Evolutionary conservation across 108 stramenopile species (phyloP), one percentile per base, ranked within the genome.

Genomic region (Nitzschia sp.): DNA sequence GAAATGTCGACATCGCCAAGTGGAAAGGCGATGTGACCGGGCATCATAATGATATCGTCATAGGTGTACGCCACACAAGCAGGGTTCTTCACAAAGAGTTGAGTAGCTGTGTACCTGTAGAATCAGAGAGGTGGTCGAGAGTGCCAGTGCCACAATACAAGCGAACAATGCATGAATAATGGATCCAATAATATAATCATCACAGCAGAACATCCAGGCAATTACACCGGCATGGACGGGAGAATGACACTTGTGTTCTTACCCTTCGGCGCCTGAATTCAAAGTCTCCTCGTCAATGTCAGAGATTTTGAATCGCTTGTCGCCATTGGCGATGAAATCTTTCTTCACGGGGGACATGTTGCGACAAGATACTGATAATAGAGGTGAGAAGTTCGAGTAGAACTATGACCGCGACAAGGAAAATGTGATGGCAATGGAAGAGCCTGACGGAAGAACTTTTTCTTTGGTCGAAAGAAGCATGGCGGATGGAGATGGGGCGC

Each of bases 21-120:
- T 28, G 87, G 86, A 56, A 98, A 98, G 58, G 79, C 67, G 59
- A 99, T 98, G 79, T 97, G 95, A 36, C 98, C 95, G 2, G 99
- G 99, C 95, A 99, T 94, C 68, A 99, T 80, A 75, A 99, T 99
- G 35, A 99, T 29, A 66, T 99, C 99, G 70, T 99, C 99, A 74
- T 99, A 99, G 29, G 98, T 98, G 82, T 94, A 98, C 15, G 93
- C 98, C 47, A 96, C 85, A 61, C 90, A 93, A 46, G 85, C 76
- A 36, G 86, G 80, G 66, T 91, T 93, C 28, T 84, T 79, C 57
- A 87, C 78, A 68, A 95, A 93, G 21, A 95, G 63, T 58, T 95
- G 83, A 13, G 84, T 80, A 21, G 89, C 89, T 21, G 86, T 92
- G 77, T 86, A 95, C 2, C 92, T 90, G 35, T 35, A 45, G 29